Evolutionary conservation across 225 moss, liverwort and hornwort genomes (phyloP), one percentile per base, ranked within the genome.

Genomic region (Marchantia polymorpha): DNA sequence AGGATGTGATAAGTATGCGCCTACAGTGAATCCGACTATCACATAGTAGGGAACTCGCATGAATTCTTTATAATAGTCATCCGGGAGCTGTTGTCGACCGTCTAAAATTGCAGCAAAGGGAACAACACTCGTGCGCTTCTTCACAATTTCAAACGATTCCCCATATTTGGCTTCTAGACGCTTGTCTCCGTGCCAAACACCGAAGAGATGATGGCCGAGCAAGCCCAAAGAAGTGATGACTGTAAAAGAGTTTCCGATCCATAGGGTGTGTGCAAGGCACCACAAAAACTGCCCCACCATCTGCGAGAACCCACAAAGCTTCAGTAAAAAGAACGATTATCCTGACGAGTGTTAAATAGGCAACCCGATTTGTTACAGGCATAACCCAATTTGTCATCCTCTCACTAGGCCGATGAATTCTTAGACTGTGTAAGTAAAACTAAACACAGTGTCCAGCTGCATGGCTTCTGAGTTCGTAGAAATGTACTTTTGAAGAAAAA

Each of bases 221-320:
- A 97, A 80, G 22, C 92, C 97, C 27, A 94, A 31, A 0, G 97
- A 94, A 13, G 97, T 90, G 10, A 88, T 89, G 47, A 97, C 71
- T 6, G 91, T 89, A 90, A 97, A 97, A n/a, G 94, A 94, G 75
- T 88, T 97, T 3, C 97, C 97, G 19, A 97, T 94, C 97, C 97
- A 97, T 12, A 94, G 49, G 0, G 91, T 94, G 81, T 97, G 97
- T 12, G 93, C 97, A 58, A 97, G 39, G 83, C 97, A 97, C 97
- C 97, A 97, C 30, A 97, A 76, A 19, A 93, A 74, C 77, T 97
- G 97, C 66, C 97, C 97, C 64, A 90, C 94, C 97, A 97, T 97
- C 94, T 97, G 90, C 17, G 22, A 49, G n/a, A n/a, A n/a, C n/a
- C n/a, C n/a, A n/a, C n/a, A n/a, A 17, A 77, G 63, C 29, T 8